Evolutionary conservation across 768 basidiomycete genomes (phyloP), one percentile per base, ranked within the genome.

Genomic region (Daedalea quercina): DNA sequence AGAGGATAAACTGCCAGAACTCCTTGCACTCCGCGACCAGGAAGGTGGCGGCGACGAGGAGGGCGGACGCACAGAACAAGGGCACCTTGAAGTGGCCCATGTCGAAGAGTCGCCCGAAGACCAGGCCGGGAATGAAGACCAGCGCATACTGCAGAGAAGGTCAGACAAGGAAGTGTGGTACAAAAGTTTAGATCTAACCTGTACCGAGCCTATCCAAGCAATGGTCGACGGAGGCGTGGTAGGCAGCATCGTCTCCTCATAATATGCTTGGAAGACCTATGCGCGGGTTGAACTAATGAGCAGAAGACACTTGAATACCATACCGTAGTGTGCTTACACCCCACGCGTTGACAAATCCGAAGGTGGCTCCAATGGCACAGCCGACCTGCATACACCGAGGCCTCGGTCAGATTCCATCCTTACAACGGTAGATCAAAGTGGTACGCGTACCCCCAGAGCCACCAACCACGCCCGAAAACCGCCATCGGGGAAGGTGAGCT

Each of bases 141-240:
- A 86, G 72, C 12, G 84, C 72, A 59, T 83, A 84, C 84, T 87
- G 59, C 7, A 31, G 17, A 45, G 9, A n/a, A 41, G 25, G 19
- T 9, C 25, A 47, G 9, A n/a, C 41, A 26, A 47, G 28, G 49
- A 17, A 46, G 26, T 23, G 31, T 44, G 47, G 22, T 42, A 13
- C 37, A 46, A 3, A 19, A 9, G 19, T 9, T 3, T 24, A 24
- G 6, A 12, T 43, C 54, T 3, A 44, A 81, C 86, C 70, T 88
- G 87, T 22, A 83, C 69, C 0, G 87, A 90, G 4, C 88, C 87
- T 31, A 90, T 90, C 87, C 87, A 90, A 41, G 87, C 79, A 85
- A 87, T 88, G n/a, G 65, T 74, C 12, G 87, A 89, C 3, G 85
- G 75, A 4, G 77, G 73, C 1, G 73, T 71, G 25, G 73, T 57